phyloP scores from a whole-genome alignment of 2,329 filamentous ascomycete genomes.

The Fusarium liriodendri region DNA sequence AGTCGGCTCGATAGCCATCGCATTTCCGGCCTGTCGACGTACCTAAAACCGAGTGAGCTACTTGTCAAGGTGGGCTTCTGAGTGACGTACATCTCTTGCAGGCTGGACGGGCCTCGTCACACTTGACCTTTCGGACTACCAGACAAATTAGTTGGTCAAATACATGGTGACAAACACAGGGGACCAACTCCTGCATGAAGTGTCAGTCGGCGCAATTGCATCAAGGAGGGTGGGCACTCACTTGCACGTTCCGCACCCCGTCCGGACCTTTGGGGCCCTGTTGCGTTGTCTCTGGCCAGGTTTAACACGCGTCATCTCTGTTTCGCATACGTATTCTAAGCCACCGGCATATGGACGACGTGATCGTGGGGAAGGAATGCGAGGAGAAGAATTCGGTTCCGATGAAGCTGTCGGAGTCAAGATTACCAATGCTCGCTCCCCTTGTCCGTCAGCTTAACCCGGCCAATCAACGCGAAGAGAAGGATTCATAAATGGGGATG shows the following conservation, averaged over 20 bases:
- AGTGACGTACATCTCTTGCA: slow-evolving; percentile 12
- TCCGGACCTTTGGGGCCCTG: slow-evolving; percentile 11
- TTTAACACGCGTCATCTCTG: slow-evolving; percentile 23
- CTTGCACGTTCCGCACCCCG: slow-evolving; percentile 30
- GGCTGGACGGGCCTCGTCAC: slow-evolving; percentile 14
- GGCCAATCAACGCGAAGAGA: not conserved
- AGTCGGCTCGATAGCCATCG: slow-evolving; percentile 2
- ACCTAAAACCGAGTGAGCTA: not conserved
- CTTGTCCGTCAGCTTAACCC: no score
- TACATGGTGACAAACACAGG: rapidly evolving
- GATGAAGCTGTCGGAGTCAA: not conserved
- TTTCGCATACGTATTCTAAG: not conserved
- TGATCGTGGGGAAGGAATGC: not conserved
- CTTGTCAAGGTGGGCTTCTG: not conserved
- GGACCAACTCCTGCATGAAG: slow-evolving; percentile 12
- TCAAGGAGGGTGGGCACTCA: not conserved
- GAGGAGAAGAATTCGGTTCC: not conserved
- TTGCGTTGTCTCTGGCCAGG: slow-evolving; percentile 13
- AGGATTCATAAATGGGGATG: not conserved
- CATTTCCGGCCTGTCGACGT: slow-evolving; percentile 26
- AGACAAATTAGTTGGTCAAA: rapidly evolving
- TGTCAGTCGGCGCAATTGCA: rapidly evolving
- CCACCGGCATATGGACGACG: not conserved
- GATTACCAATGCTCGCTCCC: not conserved
- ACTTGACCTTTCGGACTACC: slow-evolving; percentile 26